Percentiles rank a stretch among this genome's conserved stretches.
Evolutionary conservation across 1,284 basidiomycete genomes (phyloP).

Genomic region (Ustilago hordei): DNA sequence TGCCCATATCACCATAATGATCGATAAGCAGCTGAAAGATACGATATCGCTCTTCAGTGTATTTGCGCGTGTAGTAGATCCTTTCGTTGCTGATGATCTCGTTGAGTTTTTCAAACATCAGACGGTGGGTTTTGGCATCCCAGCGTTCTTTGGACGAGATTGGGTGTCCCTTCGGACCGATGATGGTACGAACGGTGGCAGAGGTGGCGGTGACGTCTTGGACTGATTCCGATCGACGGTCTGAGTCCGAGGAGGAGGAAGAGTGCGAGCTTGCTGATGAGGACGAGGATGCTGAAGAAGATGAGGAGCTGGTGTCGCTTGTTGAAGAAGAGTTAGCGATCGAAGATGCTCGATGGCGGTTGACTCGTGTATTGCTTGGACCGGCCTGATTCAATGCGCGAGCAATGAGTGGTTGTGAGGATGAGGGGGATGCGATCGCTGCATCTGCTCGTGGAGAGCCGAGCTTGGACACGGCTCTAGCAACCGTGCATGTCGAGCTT

Average conservation of each 20-base stretch:
- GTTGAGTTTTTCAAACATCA: constrained; percentile 52
- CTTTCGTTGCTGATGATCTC: constrained; percentile 43
- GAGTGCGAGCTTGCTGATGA: constrained; percentile 5
- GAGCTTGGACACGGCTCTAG: constrained; percentile 1
- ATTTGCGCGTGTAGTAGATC: constrained; percentile 37
- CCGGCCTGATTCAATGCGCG: neutral
- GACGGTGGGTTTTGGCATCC: constrained; percentile 40
- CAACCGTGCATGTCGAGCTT: neutral
- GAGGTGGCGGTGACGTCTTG: constrained; percentile 40
- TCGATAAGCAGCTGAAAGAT: constrained; percentile 45
- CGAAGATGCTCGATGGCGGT: constrained; percentile 15
- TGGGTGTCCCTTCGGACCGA: constrained; percentile 31
- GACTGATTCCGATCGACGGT: constrained; percentile 32
- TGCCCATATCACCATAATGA: constrained; percentile 42
- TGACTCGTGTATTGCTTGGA: neutral
- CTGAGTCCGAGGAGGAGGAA: constrained; percentile 16
- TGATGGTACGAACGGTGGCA: constrained; percentile 27
- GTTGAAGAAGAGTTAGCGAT: constrained; percentile 16
- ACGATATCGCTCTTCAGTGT: constrained; percentile 41
- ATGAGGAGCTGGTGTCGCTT: constrained; percentile 14
- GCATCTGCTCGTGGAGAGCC: neutral
- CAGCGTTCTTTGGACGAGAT: constrained; percentile 45
- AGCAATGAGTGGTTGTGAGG: neutral
- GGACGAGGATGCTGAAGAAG: constrained; percentile 1
- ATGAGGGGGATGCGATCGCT: neutral